A percentile compares a stretch with the other conserved stretches of the same genome.
Evolutionary conservation across 495 filamentous ascomycete genomes (phyloP).

Genomic region (Cryomyces minteri): DNA sequence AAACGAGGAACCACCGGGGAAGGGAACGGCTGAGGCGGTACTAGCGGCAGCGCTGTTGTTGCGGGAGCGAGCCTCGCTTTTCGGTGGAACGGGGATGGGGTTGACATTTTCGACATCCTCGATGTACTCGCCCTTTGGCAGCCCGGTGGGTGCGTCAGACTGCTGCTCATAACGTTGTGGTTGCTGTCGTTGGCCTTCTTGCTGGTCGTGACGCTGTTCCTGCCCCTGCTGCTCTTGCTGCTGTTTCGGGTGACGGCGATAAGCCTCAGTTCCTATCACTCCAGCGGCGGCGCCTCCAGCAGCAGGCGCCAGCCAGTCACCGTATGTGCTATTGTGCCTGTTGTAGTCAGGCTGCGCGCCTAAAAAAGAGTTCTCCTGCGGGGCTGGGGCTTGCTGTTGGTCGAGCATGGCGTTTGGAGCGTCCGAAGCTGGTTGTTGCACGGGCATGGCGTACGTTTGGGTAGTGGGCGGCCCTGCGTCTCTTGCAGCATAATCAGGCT

Average conservation of each 20-base stretch:
- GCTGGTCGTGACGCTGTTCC: not conserved
- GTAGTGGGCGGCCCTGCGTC: too few species aligned
- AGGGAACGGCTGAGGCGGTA: too few species aligned
- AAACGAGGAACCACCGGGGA: too few species aligned
- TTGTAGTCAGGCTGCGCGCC: not conserved
- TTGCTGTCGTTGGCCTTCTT: not conserved
- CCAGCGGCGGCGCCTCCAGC: conserved; percentile 17
- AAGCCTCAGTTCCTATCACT: conserved; percentile 10
- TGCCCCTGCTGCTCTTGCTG: conserved; percentile 1
- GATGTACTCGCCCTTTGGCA: not conserved
- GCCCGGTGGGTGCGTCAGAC: not conserved
- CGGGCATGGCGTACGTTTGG: too few species aligned
- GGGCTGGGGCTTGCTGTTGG: not conserved
- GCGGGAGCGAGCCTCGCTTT: not conserved
- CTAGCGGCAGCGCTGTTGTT: too few species aligned
- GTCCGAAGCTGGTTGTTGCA: too few species aligned
- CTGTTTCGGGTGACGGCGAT: conserved; percentile 6
- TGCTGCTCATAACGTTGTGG: not conserved
- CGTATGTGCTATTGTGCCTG: conserved; percentile 15
- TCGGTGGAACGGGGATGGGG: conserved; percentile 1
- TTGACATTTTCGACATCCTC: not conserved
- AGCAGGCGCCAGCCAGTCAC: conserved; percentile 21
- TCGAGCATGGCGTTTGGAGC: too few species aligned
- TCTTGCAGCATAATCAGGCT: too few species aligned
- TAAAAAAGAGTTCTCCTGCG: conserved; percentile 8